phyloP scores from a whole-genome alignment of 2,329 filamentous ascomycete genomes.

The Ascochyta fabae region DNA sequence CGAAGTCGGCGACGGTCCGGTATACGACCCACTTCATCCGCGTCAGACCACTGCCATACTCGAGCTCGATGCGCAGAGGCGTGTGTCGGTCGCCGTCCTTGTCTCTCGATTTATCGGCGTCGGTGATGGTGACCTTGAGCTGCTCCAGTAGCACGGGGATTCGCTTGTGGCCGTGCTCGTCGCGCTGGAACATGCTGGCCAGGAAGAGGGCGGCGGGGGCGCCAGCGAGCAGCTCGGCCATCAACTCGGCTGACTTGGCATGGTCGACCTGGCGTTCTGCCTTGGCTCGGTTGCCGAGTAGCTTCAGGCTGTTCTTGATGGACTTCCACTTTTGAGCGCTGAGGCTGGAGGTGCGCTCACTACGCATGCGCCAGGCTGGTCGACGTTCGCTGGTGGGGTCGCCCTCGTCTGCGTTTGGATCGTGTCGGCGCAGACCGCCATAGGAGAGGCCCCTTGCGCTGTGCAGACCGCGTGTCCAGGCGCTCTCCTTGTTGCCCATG shows the following conservation, averaged over 20 bases:
- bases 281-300: conserved; percentile 78
- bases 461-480: conserved; percentile 56
- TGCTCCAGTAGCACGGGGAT: conserved; percentile 96
- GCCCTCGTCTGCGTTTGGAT: conserved; percentile 39
- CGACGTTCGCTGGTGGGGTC: conserved; percentile 45
- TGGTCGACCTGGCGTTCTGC: conserved; percentile 87
- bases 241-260: conserved; percentile 92
- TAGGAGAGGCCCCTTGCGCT: conserved; percentile 57
- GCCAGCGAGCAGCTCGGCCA: conserved; percentile 92
- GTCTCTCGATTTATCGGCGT: conserved; percentile 64
- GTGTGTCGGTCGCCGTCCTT: conserved; percentile 69
- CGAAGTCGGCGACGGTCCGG: conserved; percentile 85
- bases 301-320: conserved; percentile 86
- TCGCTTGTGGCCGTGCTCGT: conserved; percentile 92
- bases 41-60: conserved; percentile 94
- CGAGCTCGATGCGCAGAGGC: conserved; percentile 88
- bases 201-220: conserved; percentile 92
- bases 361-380: conserved; percentile 53
- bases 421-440: conserved; percentile 45
- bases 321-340: conserved; percentile 87
- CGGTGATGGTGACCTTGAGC: conserved; percentile 83
- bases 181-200: conserved; percentile 96
- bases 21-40: conserved; percentile 97
- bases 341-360: conserved; percentile 55
- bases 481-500: conserved; percentile 51